Percentiles rank a stretch among this genome's conserved stretches.
Evolutionary conservation across 208 protist species (phyloP).

Genomic region (Leishmania amazonensis): DNA sequence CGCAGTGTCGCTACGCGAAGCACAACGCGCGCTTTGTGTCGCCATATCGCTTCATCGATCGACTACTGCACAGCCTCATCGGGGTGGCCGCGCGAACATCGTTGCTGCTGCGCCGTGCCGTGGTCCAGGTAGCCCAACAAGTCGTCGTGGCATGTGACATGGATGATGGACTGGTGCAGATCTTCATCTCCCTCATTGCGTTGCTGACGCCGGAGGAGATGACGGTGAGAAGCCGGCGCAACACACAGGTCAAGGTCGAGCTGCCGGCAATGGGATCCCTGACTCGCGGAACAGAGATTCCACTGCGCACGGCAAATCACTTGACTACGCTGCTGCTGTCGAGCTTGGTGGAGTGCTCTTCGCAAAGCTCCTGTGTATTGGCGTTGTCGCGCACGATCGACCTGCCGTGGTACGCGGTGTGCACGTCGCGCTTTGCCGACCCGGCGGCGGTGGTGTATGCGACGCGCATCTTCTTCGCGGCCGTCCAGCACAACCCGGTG

Average conservation of each 20-base stretch:
- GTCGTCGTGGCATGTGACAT: slow-evolving; percentile 75
- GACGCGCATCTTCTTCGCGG: slow-evolving; percentile 71
- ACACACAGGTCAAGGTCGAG: slow-evolving; percentile 30
- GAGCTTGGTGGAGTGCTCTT: slow-evolving; percentile 56
- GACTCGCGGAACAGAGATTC: slow-evolving; percentile 30
- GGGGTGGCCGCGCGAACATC: slow-evolving; percentile 31
- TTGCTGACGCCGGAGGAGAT: slow-evolving; percentile 55
- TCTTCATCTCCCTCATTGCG: slow-evolving; percentile 58
- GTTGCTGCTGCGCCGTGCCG: slow-evolving; percentile 38
- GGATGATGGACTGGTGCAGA: slow-evolving; percentile 60
- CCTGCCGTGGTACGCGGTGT: slow-evolving; percentile 72
- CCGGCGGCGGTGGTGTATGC: slow-evolving; percentile 72
- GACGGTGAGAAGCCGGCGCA: slow-evolving; percentile 24
- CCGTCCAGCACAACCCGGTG: slow-evolving; percentile 47
- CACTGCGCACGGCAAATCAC: slow-evolving; percentile 48
- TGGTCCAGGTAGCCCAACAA: slow-evolving; percentile 67
- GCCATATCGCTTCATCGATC: slow-evolving; percentile 69
- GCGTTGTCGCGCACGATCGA: slow-evolving; percentile 54
- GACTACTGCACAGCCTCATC: slow-evolving; percentile 69
- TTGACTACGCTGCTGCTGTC: slow-evolving; percentile 55
- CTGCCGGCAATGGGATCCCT: slow-evolving; percentile 45
- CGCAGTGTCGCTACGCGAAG: slow-evolving; percentile 60
- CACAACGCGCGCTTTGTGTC: slow-evolving; percentile 67
- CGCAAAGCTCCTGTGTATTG: slow-evolving; percentile 41
- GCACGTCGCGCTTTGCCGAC: slow-evolving; percentile 68